Evolutionary conservation across 2,329 filamentous ascomycete species (phyloP), one percentile per base, ranked within the genome.

Genomic region (Colletotrichum sp.): DNA sequence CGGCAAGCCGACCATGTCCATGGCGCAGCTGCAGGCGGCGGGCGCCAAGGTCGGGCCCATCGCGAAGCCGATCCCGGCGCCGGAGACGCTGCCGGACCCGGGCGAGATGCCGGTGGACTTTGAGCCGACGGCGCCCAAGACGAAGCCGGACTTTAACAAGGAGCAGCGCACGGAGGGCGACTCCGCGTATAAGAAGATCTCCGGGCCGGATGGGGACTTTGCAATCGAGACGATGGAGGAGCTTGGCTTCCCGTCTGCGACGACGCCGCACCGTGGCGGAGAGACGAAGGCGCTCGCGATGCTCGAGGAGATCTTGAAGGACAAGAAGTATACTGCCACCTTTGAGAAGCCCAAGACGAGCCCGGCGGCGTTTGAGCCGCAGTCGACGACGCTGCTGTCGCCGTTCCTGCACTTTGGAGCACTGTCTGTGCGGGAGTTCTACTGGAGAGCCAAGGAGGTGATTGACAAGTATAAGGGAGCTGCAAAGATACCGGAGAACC

Each of bases 281-380:
- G 94, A 96, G 82, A 91, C 86, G 2, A 78, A 88, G 2, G 93
- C 93, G 0, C 83, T 95, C 5, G 80, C 87, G 75, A 84, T 84
- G 34, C 87, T 96, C 2, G 85, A 88, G 11, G 83, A 87, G 5
- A 90, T 94, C 36, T 87, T 94, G 72, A 83, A 86, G 4, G 84
- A 95, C 75, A 87, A 90, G 72, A 86, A 90, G 67, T 95, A 94
- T 80, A 91, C 91, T 0, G 93, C 92, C 2, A 94, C 91, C 0
- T 96, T 96, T 78, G 89, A 92, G 79, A 96, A 96, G 80, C 93
- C 94, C 2, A 91, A 92, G 71, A 95, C 93, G 0, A 94, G 91
- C 43, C 94, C 94, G 0, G 93, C 94, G 3, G 92, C 90, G 4
- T 95, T 95, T 77, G 88, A 91, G 47, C 93, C 93, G 0, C 92